A percentile compares a stretch with the other conserved stretches of the same genome.
Evolutionary conservation across 2,329 filamentous ascomycete genomes (phyloP).

Genomic region (Venturia carpophila): DNA sequence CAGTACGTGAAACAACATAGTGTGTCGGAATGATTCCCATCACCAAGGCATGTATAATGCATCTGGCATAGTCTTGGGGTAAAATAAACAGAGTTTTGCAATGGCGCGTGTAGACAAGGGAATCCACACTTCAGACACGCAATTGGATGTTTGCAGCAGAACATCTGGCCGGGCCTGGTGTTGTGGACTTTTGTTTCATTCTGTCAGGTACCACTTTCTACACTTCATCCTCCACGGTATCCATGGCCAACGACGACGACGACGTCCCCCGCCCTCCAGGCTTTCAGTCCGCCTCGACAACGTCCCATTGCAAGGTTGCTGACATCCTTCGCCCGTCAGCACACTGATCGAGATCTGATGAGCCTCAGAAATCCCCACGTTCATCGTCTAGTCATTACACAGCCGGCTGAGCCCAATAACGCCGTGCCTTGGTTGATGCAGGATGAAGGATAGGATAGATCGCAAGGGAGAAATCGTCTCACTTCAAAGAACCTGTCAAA

Average conservation of each 20-base stretch:
- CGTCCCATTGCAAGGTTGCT: neutral
- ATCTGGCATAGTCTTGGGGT: neutral
- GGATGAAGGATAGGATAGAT: conserved; percentile 13
- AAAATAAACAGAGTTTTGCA: neutral
- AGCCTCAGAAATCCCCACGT: neutral
- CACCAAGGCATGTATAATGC: neutral
- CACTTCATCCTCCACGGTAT: neutral
- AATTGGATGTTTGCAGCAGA: neutral
- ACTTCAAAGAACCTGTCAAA: neutral
- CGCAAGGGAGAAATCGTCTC: conserved; percentile 5
- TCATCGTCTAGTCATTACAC: conserved; percentile 7
- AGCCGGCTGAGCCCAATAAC: conserved; percentile 8
- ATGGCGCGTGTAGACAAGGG: neutral
- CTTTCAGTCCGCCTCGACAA: neutral
- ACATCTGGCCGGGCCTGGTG: neutral
- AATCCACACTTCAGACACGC: neutral
- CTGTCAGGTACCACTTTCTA: neutral
- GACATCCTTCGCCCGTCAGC: neutral
- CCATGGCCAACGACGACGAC: neutral
- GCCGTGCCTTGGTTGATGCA: conserved; percentile 9
- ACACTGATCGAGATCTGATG: too few relatives aligned
- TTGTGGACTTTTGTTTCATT: neutral
- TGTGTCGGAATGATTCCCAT: neutral
- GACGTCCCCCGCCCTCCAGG: neutral
- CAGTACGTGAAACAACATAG: neutral